These are phyloP conservation scores for Margaritispora aquatica DNA, from an alignment of 495 filamentous ascomycete genomes.

Conservation along the genomic window DNA sequence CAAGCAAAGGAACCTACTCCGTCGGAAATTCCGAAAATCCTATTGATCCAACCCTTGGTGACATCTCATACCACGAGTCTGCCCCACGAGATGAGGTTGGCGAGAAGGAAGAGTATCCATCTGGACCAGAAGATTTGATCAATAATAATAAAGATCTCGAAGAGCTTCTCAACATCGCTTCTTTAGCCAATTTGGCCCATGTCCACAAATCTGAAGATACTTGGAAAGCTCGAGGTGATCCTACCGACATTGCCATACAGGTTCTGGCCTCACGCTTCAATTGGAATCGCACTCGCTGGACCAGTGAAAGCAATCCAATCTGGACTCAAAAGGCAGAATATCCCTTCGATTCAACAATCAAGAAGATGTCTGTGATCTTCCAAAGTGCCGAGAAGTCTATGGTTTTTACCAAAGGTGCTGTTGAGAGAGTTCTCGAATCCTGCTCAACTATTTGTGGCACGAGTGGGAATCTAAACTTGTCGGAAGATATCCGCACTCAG, in stretches of 20 bases:
- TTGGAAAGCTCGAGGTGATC: slow-evolving; percentile 61
- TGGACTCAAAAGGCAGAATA: slow-evolving; percentile 56
- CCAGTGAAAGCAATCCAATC: slow-evolving; percentile 40
- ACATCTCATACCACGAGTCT: slow-evolving; percentile 29
- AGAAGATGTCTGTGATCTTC: slow-evolving; percentile 65
- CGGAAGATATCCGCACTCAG: slow-evolving; percentile 35
- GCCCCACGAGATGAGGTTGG: neutral
- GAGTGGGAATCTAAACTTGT: slow-evolving; percentile 31
- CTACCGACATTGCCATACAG: slow-evolving; percentile 66
- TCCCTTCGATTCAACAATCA: slow-evolving; percentile 63
- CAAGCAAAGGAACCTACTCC: slow-evolving; percentile 50
- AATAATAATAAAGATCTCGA: slow-evolving; percentile 33
- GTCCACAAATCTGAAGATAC: slow-evolving; percentile 41
- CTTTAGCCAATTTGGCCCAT: slow-evolving; percentile 61
- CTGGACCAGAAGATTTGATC: slow-evolving; percentile 22
- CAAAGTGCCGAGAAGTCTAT: slow-evolving; percentile 31
- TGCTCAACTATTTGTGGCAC: slow-evolving; percentile 42
- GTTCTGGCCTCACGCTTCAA: slow-evolving; percentile 60
- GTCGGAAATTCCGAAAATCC: slow-evolving; percentile 50
- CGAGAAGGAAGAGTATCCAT: neutral
- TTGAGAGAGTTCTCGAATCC: slow-evolving; percentile 51
- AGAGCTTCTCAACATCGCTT: slow-evolving; percentile 52
- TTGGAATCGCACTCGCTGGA: slow-evolving; percentile 48
- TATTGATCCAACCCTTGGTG: slow-evolving; percentile 48
- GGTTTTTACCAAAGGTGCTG: slow-evolving; percentile 62